phyloP scores from a whole-genome alignment of 2,329 filamentous ascomycete genomes.

The Boeremia exigua region DNA sequence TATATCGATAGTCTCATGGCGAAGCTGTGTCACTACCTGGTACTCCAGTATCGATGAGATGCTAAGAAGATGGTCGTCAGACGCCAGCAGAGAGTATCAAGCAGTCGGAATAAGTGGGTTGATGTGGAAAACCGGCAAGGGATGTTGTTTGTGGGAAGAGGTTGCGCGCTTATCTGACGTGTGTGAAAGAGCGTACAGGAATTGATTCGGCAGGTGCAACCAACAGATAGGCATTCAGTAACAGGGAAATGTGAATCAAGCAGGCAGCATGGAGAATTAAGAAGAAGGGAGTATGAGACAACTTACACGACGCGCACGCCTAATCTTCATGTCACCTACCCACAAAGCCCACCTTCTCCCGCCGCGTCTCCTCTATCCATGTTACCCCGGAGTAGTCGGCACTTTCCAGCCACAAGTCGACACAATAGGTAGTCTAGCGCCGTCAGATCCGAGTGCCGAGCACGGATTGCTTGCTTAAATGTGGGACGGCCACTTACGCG shows the following conservation, averaged over 20 bases:
- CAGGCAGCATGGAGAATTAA: background rate
- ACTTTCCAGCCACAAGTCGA: background rate
- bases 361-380: slow-evolving; percentile 3
- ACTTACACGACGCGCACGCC: slow-evolving; percentile 8
- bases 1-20: slow-evolving; percentile 39
- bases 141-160: slow-evolving; percentile 1
- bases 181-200: slow-evolving; percentile 8
- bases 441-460: slow-evolving; percentile 14
- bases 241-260: background rate
- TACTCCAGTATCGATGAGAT: slow-evolving; percentile 9
- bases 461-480: slow-evolving; percentile 14
- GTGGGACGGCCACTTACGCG: slow-evolving; percentile 25
- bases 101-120: background rate
- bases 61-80: slow-evolving; percentile 9
- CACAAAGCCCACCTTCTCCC: slow-evolving; percentile 7
- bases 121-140: background rate
- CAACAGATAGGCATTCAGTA: background rate
- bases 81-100: background rate
- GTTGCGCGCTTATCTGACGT: slow-evolving; percentile 10
- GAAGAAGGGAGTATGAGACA: slow-evolving; percentile 5
- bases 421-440: slow-evolving; percentile 8
- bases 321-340: slow-evolving; percentile 8
- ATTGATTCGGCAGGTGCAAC: slow-evolving; percentile 9
- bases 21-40: background rate
- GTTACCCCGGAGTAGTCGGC: slow-evolving; percentile 17